Conservation (phyloP, 2,329 filamentous ascomycete species). For the Aschersonia sp. region DNA sequence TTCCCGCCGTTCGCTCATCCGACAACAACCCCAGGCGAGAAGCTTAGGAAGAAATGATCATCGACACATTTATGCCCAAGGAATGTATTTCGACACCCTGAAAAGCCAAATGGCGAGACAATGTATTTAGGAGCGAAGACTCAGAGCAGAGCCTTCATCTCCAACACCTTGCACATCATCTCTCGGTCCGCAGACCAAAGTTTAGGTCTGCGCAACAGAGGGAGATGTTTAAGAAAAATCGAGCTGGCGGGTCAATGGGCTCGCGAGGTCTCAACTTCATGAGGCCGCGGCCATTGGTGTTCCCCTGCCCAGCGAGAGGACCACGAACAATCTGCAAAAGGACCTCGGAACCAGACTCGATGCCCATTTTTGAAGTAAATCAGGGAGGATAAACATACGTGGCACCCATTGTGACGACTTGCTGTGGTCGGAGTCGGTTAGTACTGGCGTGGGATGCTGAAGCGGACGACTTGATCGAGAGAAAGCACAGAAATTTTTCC, state of each 20-base stretch:
- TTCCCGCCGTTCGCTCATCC: constrained; percentile 42
- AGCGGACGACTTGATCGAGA: not conserved
- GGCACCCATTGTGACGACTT: constrained; percentile 26
- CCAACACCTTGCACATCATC: constrained; percentile 60
- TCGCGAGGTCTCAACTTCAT: constrained; percentile 3
- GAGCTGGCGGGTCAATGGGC: constrained; percentile 49
- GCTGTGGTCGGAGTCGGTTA: constrained; percentile 24
- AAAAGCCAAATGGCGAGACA: constrained; percentile 30
- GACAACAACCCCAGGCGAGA: constrained; percentile 54
- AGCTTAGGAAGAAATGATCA: constrained; percentile 22
- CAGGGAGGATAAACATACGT: constrained; percentile 38
- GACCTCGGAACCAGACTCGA: constrained; percentile 32
- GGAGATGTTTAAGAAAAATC: constrained; percentile 56
- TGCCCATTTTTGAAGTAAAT: constrained; percentile 16
- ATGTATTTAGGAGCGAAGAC: constrained; percentile 66
- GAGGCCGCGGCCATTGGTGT: constrained; percentile 2
- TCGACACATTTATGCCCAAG: constrained; percentile 7
- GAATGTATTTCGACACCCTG: constrained; percentile 12
- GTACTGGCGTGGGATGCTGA: constrained; percentile 18
- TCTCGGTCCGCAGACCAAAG: constrained; percentile 36
- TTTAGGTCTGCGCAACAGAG: constrained; percentile 34
- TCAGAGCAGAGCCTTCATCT: constrained; percentile 42
- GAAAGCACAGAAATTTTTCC: constrained; percentile 4
- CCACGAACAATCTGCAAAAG: constrained; percentile 60
- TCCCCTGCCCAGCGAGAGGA: constrained; percentile 60